Evolutionary conservation across 495 filamentous ascomycete species (phyloP), one percentile per base, ranked within the genome.

Genomic region (Aspergillus sclerotiicarbonarius): DNA sequence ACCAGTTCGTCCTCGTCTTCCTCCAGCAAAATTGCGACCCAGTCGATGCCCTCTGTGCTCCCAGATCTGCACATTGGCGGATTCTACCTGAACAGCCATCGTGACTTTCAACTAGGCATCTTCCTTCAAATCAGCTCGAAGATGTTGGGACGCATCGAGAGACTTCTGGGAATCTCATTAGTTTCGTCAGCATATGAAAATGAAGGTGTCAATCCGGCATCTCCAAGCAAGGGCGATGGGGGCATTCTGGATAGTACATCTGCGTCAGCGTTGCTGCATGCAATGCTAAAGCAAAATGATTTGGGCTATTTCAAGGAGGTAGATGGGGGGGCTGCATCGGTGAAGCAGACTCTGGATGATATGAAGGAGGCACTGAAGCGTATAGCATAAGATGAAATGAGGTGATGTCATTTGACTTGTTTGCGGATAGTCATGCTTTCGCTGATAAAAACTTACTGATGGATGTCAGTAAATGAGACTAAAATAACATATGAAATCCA

Each of bases 31-130:
- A n/a, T 6, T 12, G 9, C 37, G 7, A 13, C 13, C 25, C 21
- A 21, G 0, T 18, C 13, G 2, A 25, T 51, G 3, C 48, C 48
- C n/a, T 51, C 48, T 1, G 25, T 51, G 1, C 48, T 51, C 3
- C 48, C 48, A 10, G 48, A 21, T 18, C 48, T 51, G 8, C 25
- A 31, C 48, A 32, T 51, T n/a, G 48, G 48, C 48, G 48, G 48
- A 15, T 51, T 51, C 25, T 21, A 31, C 13, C 48, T 51, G 0
- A 31, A 31, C 25, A 31, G 25, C 25, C 48, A 51, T 18, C 21
- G 25, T 6, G 48, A 51, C 25, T 16, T 51, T 15, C 48, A 51
- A 18, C 19, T 51, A 0, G 48, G 7, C 1, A 51, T 51, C 25
- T 2, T 51, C 10, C 25, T 51, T 7, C 48, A 51, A 6, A 21